Evolutionary conservation across 352 stramenopile genomes (phyloP).

Genomic region (Globisporangium abappressorium): DNA sequence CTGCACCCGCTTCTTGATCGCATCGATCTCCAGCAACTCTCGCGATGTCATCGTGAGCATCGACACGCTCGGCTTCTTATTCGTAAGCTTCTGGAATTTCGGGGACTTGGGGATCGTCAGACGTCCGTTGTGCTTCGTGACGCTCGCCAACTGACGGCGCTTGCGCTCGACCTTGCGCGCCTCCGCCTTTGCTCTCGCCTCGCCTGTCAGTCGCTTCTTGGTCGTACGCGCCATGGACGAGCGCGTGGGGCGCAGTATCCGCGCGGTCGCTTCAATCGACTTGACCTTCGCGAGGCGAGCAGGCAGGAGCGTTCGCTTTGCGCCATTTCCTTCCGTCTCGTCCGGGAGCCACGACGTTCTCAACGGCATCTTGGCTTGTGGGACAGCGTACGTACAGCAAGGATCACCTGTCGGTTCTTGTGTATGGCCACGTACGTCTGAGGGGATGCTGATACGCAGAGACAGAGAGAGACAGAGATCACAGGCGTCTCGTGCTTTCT

Average conservation of each 20-base stretch:
- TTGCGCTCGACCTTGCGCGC: conserved; percentile 31
- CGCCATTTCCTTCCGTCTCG: neutral
- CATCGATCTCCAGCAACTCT: conserved; percentile 69
- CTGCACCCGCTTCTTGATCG: conserved; percentile 55
- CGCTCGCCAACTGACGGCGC: conserved; percentile 27
- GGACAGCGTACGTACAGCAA: neutral
- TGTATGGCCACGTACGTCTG: neutral
- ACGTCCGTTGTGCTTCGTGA: conserved; percentile 52
- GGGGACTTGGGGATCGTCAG: conserved; percentile 70
- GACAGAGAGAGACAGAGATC: neutral
- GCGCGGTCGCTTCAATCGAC: conserved; percentile 54
- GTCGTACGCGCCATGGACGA: conserved; percentile 47
- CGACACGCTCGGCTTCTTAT: conserved; percentile 31
- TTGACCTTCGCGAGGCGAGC: conserved; percentile 46
- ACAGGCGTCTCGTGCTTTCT: conserved; percentile 1
- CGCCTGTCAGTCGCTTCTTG: conserved; percentile 40
- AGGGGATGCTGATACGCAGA: neutral
- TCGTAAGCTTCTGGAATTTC: conserved; percentile 47
- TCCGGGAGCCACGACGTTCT: conserved; percentile 13
- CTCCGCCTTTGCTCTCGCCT: conserved; percentile 40
- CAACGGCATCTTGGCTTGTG: conserved; percentile 4
- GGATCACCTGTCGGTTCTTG: neutral
- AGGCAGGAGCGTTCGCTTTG: conserved; percentile 33
- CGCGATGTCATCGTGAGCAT: conserved; percentile 69
- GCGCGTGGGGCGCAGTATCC: conserved; percentile 55